These are phyloP conservation scores for Didymella lethalis DNA, from an alignment of 2,329 filamentous ascomycete genomes.

Conservation along the genomic window DNA sequence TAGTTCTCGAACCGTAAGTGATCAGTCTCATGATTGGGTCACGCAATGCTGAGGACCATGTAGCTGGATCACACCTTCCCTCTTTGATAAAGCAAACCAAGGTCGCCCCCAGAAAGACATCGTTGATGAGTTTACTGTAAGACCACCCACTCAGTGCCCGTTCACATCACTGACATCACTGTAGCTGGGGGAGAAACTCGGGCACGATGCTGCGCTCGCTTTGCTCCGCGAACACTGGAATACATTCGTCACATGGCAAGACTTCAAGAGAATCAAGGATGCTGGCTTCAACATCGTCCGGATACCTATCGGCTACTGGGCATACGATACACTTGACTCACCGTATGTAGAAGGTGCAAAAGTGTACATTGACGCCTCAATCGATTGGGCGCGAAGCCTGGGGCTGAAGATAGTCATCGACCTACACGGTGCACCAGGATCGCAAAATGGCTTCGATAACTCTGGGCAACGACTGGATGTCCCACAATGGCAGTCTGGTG, in stretches of 20 bases:
- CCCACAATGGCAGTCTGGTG: conserved; percentile 57
- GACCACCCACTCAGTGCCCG: not conserved
- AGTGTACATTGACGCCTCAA: conserved; percentile 62
- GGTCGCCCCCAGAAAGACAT: conserved; percentile 44
- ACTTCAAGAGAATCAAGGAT: conserved; percentile 65
- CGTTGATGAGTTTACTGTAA: conserved; percentile 60
- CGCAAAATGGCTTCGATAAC: conserved; percentile 70
- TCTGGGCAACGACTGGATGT: conserved; percentile 60
- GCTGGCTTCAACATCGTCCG: conserved; percentile 67
- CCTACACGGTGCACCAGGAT: conserved; percentile 64
- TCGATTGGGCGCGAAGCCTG: conserved; percentile 63
- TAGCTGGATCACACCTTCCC: conserved; percentile 65
- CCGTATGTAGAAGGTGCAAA: conserved; percentile 63
- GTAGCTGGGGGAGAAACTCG: conserved; percentile 57
- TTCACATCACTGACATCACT: not conserved
- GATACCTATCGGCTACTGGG: conserved; percentile 68
- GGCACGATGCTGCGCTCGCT: conserved; percentile 54
- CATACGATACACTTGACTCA: conserved; percentile 59
- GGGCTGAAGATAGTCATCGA: conserved; percentile 67
- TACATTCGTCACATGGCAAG: conserved; percentile 58
- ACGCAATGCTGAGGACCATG: not conserved
- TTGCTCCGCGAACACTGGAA: conserved; percentile 61
- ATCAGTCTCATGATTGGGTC: too few relatives aligned
- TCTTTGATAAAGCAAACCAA: conserved; percentile 54
- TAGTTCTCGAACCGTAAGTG: conserved; percentile 57